Base-by-base conservation (phyloP, 1,284 basidiomycete genomes). In the Thecaphora frezii region DNA sequence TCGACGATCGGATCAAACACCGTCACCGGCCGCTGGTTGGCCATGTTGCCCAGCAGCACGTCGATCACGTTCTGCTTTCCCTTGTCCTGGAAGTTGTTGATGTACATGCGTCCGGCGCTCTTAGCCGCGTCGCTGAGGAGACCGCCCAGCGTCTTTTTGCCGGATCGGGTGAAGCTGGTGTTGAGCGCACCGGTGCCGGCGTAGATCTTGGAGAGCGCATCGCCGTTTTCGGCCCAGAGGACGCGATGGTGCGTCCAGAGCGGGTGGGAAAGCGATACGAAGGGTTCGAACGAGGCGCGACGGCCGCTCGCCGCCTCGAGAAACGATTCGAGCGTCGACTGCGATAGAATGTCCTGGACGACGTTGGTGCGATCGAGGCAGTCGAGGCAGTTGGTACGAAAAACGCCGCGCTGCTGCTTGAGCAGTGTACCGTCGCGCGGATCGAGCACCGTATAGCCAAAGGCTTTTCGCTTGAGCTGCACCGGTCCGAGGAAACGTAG, bases 321-420 rank as follows among this genome's bases (percentile, higher is more conserved):
- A 43, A 72, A 71, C 16, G 55, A 36, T 42, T 73, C 67, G 18
- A 78, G 66, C 48, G 61, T 55, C 14, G 64, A 58, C 13, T 74
- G 73, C 43, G 74, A 76, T 19, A 78, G 55, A 51, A 73, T 60
- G 28, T 97, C 93, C 80, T 97, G 89, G 1, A 97, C 87, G 66
- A 96, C 96, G 78, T 99, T 99, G n/a, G 96, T 99, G 37, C 96
- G 87, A 76, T 97, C 94, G 60, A 97, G 82, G 78, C 93, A 97
- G 78, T 97, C 94, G 45, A 98, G 82, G 78, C 94, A 99, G 76
- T 99, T 99, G 14, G 88, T 90, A 48, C 96, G 84, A 79, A 98
- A 97, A 10, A 92, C 86, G 5, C 96, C 96, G 50, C 86, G 86
- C 77, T 99, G 96, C 8, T 49, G 48, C 22, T 55, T 33, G 14